Percentiles rank a stretch among this genome's conserved stretches.
Conservation (phyloP, 306 rosid genomes). For the Acmispon strigosus region DNA sequence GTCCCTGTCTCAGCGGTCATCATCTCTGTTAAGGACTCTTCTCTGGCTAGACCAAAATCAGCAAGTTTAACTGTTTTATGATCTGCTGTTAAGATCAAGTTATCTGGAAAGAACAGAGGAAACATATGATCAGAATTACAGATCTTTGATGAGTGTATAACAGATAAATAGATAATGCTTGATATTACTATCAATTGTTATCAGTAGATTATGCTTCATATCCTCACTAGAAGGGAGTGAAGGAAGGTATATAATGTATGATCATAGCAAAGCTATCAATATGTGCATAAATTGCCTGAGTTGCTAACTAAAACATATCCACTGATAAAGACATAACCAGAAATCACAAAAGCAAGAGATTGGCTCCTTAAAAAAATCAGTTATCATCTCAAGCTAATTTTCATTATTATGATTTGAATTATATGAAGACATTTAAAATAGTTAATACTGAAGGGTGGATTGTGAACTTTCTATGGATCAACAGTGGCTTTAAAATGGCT, state of each 20-base stretch:
- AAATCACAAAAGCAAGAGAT: not conserved
- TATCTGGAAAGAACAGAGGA: slow-evolving; percentile 42
- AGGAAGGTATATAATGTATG: not conserved
- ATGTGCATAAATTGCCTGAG: not conserved
- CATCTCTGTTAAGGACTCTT: slow-evolving; percentile 86
- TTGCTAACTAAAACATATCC: not conserved
- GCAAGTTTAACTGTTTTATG: slow-evolving; percentile 74
- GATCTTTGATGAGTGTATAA: not conserved
- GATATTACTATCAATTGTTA: not conserved
- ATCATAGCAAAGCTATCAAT: not conserved
- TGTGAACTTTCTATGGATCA: not conserved
- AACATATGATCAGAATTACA: slow-evolving; percentile 13
- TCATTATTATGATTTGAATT: no score
- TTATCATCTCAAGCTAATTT: not conserved
- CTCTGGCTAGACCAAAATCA: slow-evolving; percentile 90
- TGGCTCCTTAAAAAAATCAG: not conserved
- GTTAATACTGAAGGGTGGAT: not conserved
- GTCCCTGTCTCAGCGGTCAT: slow-evolving; percentile 97
- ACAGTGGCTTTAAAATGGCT: not conserved
- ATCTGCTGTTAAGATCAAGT: slow-evolving; percentile 73
- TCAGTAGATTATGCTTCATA: no score
- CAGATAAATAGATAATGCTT: not conserved
- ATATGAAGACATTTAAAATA: not conserved
- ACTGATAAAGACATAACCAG: not conserved
- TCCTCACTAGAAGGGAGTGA: not conserved